Base-by-base conservation (phyloP, 345 rosid genomes). In the Pugionium cornutum region DNA sequence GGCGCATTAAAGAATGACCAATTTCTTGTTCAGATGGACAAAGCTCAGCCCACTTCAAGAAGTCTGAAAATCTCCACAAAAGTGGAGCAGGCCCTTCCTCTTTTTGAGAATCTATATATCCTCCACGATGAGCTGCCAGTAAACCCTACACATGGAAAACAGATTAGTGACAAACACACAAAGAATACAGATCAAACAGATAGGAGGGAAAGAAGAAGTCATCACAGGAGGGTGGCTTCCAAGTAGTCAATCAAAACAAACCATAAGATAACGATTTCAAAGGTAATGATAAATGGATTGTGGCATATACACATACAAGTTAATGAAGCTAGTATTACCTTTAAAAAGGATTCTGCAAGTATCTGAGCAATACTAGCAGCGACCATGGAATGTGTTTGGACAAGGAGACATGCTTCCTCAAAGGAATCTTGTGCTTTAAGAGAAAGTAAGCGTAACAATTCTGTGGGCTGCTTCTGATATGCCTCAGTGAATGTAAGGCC, bases 41-140 rank as follows among this genome's bases (percentile, higher is more conserved):
- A 69, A 94, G 91, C 81, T 88, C 92, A 2, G 99, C 95, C 99
- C 99, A 90, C 62, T 83, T 94, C 69, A 88, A 79, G 81, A 94
- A 90, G 79, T 94, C 99, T 28, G 96, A 86, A 80, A 87, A 86
- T 82, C 99, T 87, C 97, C 99, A 90, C 75, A 94, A 56, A 31
- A 90, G 74, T 66, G 99, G 99, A 79, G 99, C 89, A 5, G 97
- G 97, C 34, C 99, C 99, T 81, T 94, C 97, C 69, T 94, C 97
- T 75, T 85, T 85, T 69, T 90, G 99, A 72, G 89, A 84, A 75
- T 94, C 96, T 76, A 94, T 86, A 71, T 94, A 94, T 33, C 96
- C 99, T 69, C 97, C 99, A 62, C 97, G 96, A 78, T 94, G 99
- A 43, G 99, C 97, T 69, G 99, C 99, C 73, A 94, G 72, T 70